A percentile compares a stretch with the other conserved stretches of the same genome.
These are phyloP conservation scores for Dactylorhiza incarnata DNA, from an alignment of 106 monocot genomes.

Conservation along the genomic window DNA sequence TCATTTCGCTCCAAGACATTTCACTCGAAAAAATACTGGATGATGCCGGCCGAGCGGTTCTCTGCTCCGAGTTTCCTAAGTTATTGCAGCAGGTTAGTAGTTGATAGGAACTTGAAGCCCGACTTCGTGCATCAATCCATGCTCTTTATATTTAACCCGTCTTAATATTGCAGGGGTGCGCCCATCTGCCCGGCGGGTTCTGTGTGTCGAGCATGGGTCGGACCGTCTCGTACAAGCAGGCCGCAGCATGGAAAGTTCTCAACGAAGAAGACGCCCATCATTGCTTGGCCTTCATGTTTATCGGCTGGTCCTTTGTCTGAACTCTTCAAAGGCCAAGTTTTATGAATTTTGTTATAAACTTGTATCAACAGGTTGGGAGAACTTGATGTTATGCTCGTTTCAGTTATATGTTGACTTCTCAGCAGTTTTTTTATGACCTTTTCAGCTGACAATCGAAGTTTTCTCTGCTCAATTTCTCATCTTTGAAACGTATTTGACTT, in stretches of 20 bases:
- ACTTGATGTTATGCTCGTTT: too few relatives aligned
- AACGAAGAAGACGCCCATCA: slow-evolving; percentile 43
- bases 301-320: slow-evolving; percentile 73
- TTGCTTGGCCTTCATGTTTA: slow-evolving; percentile 64
- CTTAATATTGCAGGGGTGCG: slow-evolving; percentile 35
- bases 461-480: too few relatives aligned
- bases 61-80: slow-evolving; percentile 61
- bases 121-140: neutral
- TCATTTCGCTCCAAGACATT: slow-evolving; percentile 58
- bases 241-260: slow-evolving; percentile 68
- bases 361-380: too few relatives aligned
- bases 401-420: too few relatives aligned
- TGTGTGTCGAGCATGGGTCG: slow-evolving; percentile 82
- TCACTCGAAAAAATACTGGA: slow-evolving; percentile 52
- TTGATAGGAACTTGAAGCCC: too few relatives aligned
- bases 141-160: neutral
- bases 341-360: too few relatives aligned
- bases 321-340: too few relatives aligned
- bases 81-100: slow-evolving; percentile 76
- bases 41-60: slow-evolving; percentile 45
- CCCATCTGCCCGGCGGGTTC: slow-evolving; percentile 39
- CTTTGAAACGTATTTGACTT: too few relatives aligned
- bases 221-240: slow-evolving; percentile 59
- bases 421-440: too few relatives aligned
- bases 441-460: too few relatives aligned